Evolutionary conservation across 441 rosid species (phyloP), one percentile per base, ranked within the genome.

Genomic region (Populus trichocarpa): DNA sequence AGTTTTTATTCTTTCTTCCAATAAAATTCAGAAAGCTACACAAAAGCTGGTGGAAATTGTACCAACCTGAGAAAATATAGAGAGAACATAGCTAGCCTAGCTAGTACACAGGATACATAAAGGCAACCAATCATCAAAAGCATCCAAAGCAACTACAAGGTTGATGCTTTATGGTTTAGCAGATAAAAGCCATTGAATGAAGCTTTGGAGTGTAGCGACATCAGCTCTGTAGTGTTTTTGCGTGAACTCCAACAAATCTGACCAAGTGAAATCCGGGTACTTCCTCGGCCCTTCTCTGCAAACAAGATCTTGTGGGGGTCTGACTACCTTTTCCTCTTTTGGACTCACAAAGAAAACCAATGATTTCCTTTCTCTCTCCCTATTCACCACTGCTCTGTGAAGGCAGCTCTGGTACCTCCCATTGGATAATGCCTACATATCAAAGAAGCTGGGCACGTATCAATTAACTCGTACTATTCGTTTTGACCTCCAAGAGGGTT

Each of bases 351-450:
- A 92, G 82, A 85, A 90, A 18, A 84, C 95, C 88, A 90, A 73
- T 0, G 95, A 90, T 75, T 83, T 85, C 76, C 95, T 87, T 72
- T 82, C 91, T 13, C 79, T 83, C 23, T 84, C 89, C 67, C 84
- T 73, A 59, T 88, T 84, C 81, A 91, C 97, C 73, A 92, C 90
- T 13, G 95, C 97, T 78, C 93, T 88, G 32, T 91, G 95, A 74
- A 89, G 75, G 84, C 95, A 90, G 46, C 95, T 92, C 86, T 90
- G 89, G 90, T 86, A 70, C n/a, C 72, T 70, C 53, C 72, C 72
- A 2, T 70, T 70, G 7, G 53, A 35, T 6, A 70, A 70, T 74
- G 97, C 97, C 97, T 92, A 67, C 75, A 78, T 0, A 38, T 70
- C 72, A 40, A 36, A 26, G 32, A 30, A 30, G 32, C 32, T 0